phyloP scores from a whole-genome alignment of 768 basidiomycete genomes.

The Amanita brunnescens region DNA sequence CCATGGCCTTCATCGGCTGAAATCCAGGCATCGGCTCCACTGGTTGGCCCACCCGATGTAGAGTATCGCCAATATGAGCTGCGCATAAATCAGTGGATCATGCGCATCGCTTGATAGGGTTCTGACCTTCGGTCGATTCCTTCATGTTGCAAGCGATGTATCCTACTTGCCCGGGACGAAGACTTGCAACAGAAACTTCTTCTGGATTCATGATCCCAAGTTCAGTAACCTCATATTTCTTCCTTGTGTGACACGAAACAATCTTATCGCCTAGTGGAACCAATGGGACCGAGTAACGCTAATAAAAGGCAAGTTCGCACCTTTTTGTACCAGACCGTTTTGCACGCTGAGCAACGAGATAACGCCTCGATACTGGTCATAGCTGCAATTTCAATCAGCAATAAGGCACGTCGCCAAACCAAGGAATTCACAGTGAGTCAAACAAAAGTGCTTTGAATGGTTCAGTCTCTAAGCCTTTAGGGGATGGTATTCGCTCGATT shows the following conservation, averaged over 20 bases:
- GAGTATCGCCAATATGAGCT: constrained; percentile 94
- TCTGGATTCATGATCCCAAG: constrained; percentile 88
- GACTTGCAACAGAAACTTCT: constrained; percentile 60
- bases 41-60: constrained; percentile 62
- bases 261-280: constrained; percentile 73
- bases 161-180: constrained; percentile 78
- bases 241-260: constrained; percentile 72
- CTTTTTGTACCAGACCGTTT: constrained; percentile 74
- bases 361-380: constrained; percentile 93
- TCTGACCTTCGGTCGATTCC: constrained; percentile 80
- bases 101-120: neutral
- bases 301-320: constrained; percentile 25
- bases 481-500: constrained; percentile 78
- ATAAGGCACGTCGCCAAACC: neutral
- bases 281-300: neutral
- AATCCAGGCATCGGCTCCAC: constrained; percentile 88
- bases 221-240: constrained; percentile 84
- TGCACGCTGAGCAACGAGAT: constrained; percentile 84
- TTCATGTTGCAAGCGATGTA: constrained; percentile 97
- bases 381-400: constrained; percentile 37
- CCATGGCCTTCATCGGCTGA: constrained; percentile 92
- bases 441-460: constrained; percentile 84
- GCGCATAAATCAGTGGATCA: constrained; percentile 4
- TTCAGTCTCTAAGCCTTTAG: constrained; percentile 39
- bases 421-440: constrained; percentile 68